Conservation (phyloP, 805 yeast genomes). For the Wickerhamomyces bovis region DNA sequence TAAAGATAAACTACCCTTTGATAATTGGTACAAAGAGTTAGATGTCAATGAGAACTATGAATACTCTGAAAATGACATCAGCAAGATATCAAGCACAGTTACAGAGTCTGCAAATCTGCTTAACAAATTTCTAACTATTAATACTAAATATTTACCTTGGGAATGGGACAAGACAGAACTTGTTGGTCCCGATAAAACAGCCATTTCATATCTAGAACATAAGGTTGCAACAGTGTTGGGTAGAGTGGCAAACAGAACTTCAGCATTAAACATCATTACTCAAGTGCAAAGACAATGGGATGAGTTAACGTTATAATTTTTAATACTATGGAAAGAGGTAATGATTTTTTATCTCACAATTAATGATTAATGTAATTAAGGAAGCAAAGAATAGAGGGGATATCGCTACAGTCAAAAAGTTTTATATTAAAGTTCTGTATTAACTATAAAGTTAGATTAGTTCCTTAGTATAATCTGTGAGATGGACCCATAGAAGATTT, state of each 20-base stretch:
- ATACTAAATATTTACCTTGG: constrained; percentile 15
- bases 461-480: constrained; percentile 91
- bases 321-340: neutral
- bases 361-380: too few relatives aligned
- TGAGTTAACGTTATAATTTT: neutral
- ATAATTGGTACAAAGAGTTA: constrained; percentile 42
- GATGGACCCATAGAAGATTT: constrained; percentile 99
- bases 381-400: too few relatives aligned
- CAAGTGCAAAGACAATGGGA: constrained; percentile 6
- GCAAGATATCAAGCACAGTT: constrained; percentile 26
- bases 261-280: neutral
- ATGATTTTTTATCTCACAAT: too few relatives aligned
- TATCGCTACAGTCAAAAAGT: neutral
- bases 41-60: constrained; percentile 46
- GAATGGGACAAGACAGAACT: constrained; percentile 14
- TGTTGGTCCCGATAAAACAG: neutral
- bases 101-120: constrained; percentile 20
- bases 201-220: constrained; percentile 7
- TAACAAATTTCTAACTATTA: constrained; percentile 7
- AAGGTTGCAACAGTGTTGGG: constrained; percentile 4
- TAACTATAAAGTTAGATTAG: neutral
- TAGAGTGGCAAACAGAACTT: constrained; percentile 2
- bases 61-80: constrained; percentile 33
- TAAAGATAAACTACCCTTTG: constrained; percentile 17
- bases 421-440: too few relatives aligned